Conservation (phyloP, 2,329 filamentous ascomycete genomes). For the Ascochyta fabae region DNA sequence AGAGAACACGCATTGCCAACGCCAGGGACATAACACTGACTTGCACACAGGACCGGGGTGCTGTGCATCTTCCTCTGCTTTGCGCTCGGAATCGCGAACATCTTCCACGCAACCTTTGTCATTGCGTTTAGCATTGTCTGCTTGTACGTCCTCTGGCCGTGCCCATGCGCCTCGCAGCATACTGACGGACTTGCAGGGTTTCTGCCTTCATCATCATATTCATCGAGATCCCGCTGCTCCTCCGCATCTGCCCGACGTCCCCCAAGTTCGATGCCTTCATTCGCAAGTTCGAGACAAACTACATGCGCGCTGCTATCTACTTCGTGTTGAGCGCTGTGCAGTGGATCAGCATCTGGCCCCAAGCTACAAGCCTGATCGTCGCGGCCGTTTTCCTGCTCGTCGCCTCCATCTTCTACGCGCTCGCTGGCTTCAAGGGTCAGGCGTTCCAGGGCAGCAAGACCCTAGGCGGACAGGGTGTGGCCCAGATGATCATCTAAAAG, state of each 20-base stretch:
- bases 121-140: constrained; percentile 65
- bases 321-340: constrained; percentile 79
- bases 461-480: constrained; percentile 88
- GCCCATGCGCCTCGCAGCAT: not conserved
- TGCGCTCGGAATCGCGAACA: constrained; percentile 71
- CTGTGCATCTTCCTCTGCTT: constrained; percentile 70
- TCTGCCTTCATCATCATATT: constrained; percentile 59
- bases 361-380: constrained; percentile 77
- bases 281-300: constrained; percentile 92
- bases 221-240: constrained; percentile 83
- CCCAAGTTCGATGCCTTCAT: constrained; percentile 86
- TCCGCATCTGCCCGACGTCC: constrained; percentile 97
- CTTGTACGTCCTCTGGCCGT: constrained; percentile 47
- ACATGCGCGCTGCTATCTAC: constrained; percentile 93
- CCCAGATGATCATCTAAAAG: constrained; percentile 87
- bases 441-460: constrained; percentile 94
- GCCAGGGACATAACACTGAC: constrained; percentile 20
- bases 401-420: constrained; percentile 78
- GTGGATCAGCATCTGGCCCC: constrained; percentile 76
- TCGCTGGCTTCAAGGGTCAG: constrained; percentile 82
- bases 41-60: constrained; percentile 58
- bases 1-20: not conserved
- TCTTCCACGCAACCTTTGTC: constrained; percentile 65
- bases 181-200: constrained; percentile 44
- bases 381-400: constrained; percentile 81